These are phyloP conservation scores for Xanthoconium separans DNA, from an alignment of 1,284 basidiomycete genomes.

Conservation along the genomic window DNA sequence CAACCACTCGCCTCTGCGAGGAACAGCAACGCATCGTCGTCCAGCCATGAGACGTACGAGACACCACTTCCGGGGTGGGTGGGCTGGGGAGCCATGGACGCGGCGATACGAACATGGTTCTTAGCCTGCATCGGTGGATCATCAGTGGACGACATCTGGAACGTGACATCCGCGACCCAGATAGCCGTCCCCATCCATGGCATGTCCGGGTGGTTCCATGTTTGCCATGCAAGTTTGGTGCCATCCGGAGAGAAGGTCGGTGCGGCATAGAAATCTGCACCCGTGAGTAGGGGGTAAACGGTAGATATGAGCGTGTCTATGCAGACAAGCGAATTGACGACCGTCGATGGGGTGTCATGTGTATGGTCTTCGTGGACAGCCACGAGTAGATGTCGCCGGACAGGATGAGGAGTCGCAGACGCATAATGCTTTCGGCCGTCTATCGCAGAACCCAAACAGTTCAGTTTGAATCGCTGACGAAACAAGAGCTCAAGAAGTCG, in stretches of 20 bases:
- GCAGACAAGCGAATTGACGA: slow-evolving; percentile 2
- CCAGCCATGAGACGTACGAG: slow-evolving; percentile 3
- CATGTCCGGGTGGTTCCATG: slow-evolving; percentile 4
- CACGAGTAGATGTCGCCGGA: background rate
- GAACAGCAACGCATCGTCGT: background rate
- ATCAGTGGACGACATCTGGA: background rate
- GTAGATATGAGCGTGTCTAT: background rate
- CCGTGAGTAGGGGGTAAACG: background rate
- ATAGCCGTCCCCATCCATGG: slow-evolving; percentile 1
- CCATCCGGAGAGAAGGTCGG: slow-evolving; percentile 1
- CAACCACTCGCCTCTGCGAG: slow-evolving; percentile 5
- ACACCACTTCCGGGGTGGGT: background rate
- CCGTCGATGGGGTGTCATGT: background rate
- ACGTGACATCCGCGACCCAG: background rate
- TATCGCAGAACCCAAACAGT: background rate
- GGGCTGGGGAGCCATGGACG: background rate
- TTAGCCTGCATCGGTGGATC: background rate
- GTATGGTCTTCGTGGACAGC: slow-evolving; percentile 1
- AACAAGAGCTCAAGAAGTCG: background rate
- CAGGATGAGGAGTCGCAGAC: background rate
- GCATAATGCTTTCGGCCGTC: background rate
- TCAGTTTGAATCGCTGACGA: background rate
- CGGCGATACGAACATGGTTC: background rate
- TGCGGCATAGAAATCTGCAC: slow-evolving; percentile 4
- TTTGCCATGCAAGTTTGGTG: slow-evolving; percentile 1